Conservation (phyloP, 2,329 filamentous ascomycete species). For the Monosporascus sp. region DNA sequence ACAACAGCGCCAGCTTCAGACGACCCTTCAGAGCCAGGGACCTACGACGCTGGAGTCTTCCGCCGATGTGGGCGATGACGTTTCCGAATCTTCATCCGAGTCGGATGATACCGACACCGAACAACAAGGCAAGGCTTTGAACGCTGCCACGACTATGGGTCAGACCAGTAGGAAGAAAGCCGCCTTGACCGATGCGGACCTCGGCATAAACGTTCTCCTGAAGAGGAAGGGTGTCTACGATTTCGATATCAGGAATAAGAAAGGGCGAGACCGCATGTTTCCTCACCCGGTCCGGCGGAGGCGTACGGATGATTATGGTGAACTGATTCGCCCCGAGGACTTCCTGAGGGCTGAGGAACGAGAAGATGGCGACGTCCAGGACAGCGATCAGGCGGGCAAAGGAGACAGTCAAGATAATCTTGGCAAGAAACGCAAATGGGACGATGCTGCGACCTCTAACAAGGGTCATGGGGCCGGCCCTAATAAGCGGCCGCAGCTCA, state of each 20-base stretch:
- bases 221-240: conserved; percentile 89
- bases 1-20: conserved; percentile 80
- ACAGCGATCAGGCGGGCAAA: conserved; percentile 47
- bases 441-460: conserved; percentile 52
- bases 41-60: conserved; percentile 63
- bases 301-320: conserved; percentile 86
- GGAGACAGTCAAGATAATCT: conserved; percentile 56
- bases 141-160: conserved; percentile 78
- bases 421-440: conserved; percentile 93
- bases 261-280: conserved; percentile 87
- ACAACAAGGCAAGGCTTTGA: conserved; percentile 86
- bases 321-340: conserved; percentile 88
- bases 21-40: conserved; percentile 67
- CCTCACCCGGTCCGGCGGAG: conserved; percentile 76
- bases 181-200: conserved; percentile 79
- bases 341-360: conserved; percentile 90
- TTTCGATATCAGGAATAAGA: conserved; percentile 86
- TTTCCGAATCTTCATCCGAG: conserved; percentile 77
- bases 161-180: conserved; percentile 83
- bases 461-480: conserved; percentile 38
- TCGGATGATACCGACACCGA: conserved; percentile 87
- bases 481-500: conserved; percentile 56
- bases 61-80: conserved; percentile 73
- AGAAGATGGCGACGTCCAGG: conserved; percentile 65
- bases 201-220: conserved; percentile 86